Base-by-base conservation (phyloP, 495 filamentous ascomycete species). In the Hypoxylon trugodes region DNA sequence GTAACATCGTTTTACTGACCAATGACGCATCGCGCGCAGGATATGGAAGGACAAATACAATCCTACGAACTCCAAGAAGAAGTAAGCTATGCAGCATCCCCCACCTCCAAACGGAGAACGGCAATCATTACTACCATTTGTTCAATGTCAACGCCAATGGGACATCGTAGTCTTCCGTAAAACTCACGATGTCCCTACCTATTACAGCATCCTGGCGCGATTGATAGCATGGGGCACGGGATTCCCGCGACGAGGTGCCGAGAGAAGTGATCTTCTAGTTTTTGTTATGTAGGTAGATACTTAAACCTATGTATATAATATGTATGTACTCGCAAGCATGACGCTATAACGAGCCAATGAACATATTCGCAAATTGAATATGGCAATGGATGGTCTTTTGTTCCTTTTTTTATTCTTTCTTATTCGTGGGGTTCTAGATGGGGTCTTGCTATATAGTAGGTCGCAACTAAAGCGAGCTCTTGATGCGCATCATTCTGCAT, bases 1-100 rank as follows among this genome's bases (percentile, higher is more conserved):
- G 61, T 18, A 65, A 50, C 49, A 30, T 70, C 26, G 40, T 46
- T 62, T 45, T 55, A 36, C 60, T 68, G 51, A 71, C 63, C 56
- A 63, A 61, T 69, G 33, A 52, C 48, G 57, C 48, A 38, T 47
- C 51, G 43, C 49, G 19, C 53, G 57, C 68, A 97, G 93, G 93
- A 96, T 97, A 61, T 96, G 92, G 93, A 97, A 97, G 73, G 90
- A 94, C 42, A 97, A 97, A 76, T 97, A 97, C 76, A 85, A 90
- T 71, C 91, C 61, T 79, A 88, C 72, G 74, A 76, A 81, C 66
- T 69, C 71, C 69, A 69, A 69, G 61, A 78, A 47, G 43, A 48
- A 48, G 28, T 30, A 76, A 61, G n/a, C n/a, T 75, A 75, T 60
- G 46, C 46, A 38, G 35, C 52, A 42, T 62, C 21, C 22, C 25